phyloP scores from a whole-genome alignment of 805 yeast species.

The Yarrowia bubula region DNA sequence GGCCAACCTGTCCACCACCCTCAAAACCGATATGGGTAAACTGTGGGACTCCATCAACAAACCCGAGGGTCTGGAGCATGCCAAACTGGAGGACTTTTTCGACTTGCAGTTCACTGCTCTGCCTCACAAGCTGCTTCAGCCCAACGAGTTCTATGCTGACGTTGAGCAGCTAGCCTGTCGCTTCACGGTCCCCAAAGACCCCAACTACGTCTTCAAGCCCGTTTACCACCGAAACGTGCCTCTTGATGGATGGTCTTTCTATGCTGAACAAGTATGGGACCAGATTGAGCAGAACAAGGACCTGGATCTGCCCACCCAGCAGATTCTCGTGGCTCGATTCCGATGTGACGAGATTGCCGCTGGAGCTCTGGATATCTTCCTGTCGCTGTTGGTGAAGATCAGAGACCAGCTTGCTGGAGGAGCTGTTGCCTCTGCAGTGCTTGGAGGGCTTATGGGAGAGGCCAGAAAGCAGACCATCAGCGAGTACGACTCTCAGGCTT shows the following conservation, averaged over 20 bases:
- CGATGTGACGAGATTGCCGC: slow-evolving; percentile 86
- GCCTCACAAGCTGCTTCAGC: slow-evolving; percentile 81
- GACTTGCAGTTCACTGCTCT: slow-evolving; percentile 79
- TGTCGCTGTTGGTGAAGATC: slow-evolving; percentile 39
- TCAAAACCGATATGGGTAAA: slow-evolving; percentile 65
- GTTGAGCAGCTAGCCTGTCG: slow-evolving; percentile 63
- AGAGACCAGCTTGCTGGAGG: slow-evolving; percentile 36
- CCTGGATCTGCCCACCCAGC: slow-evolving; percentile 94
- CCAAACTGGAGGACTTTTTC: slow-evolving; percentile 70
- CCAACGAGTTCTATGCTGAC: slow-evolving; percentile 63
- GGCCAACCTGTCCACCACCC: slow-evolving; percentile 62
- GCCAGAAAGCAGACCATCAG: slow-evolving; percentile 50
- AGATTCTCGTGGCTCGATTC: slow-evolving; percentile 87
- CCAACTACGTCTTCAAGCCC: slow-evolving; percentile 53
- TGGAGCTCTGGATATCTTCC: slow-evolving; percentile 50
- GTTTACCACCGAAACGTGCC: slow-evolving; percentile 84
- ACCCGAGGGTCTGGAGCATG: slow-evolving; percentile 59
- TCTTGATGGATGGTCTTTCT: slow-evolving; percentile 92
- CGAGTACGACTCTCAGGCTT: slow-evolving; percentile 66
- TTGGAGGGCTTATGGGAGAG: slow-evolving; percentile 47
- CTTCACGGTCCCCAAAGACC: slow-evolving; percentile 44
- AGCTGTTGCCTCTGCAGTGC: slow-evolving; percentile 32
- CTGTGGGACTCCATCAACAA: slow-evolving; percentile 79
- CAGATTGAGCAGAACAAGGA: slow-evolving; percentile 92
- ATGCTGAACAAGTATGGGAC: slow-evolving; percentile 89